Conservation (phyloP, 2,329 filamentous ascomycete species). For the Microdochium nivale region DNA sequence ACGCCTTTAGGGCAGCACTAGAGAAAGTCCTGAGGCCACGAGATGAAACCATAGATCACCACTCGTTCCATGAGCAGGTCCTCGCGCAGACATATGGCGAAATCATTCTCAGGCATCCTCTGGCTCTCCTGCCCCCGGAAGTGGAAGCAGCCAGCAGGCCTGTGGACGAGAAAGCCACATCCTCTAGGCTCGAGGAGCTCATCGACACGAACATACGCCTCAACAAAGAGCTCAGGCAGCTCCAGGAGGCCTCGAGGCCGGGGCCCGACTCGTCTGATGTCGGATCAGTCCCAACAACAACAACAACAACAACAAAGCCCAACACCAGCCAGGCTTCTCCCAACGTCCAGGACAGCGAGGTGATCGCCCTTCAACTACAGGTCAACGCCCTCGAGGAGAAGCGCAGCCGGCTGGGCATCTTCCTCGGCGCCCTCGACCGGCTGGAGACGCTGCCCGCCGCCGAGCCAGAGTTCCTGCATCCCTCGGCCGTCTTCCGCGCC, state of each 20-base stretch:
- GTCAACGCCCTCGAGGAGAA: conserved; percentile 43
- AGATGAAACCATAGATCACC: not conserved
- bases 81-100: not conserved
- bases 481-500: conserved; percentile 36
- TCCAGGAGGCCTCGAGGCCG: not conserved
- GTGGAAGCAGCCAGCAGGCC: not conserved
- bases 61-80: not conserved
- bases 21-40: not conserved
- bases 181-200: not conserved
- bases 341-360: not conserved
- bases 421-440: conserved; percentile 42
- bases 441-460: conserved; percentile 44
- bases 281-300: too few relatives aligned
- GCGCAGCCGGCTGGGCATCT: conserved; percentile 36
- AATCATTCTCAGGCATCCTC: not conserved
- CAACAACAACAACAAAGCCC: too few relatives aligned
- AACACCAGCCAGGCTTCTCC: too few relatives aligned
- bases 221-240: not conserved
- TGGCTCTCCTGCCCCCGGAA: not conserved
- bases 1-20: not conserved
- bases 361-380: conserved; percentile 41
- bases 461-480: conserved; percentile 37
- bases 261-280: not conserved
- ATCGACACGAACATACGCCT: not conserved
- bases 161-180: not conserved